Evolutionary conservation across 371 early-diverging fungal genomes (phyloP), one percentile per base, ranked within the genome.

Genomic region (Cokeromyces recurvatus): DNA sequence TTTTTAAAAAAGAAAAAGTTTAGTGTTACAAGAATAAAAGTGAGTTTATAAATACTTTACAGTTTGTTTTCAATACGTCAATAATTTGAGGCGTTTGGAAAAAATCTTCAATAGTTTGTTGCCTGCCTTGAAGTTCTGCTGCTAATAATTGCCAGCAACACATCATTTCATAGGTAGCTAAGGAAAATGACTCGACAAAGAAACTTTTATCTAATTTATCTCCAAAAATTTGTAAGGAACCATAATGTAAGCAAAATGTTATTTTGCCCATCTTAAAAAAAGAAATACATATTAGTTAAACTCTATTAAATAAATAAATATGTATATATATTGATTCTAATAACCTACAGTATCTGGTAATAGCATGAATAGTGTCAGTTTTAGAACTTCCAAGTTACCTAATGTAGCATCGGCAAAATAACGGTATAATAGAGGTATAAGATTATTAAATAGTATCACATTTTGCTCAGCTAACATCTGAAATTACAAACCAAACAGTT

Each of bases 391-490:
- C 9, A 40, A 35, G 14, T 66, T 57, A 9, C 64, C 69, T 14
- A 53, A 41, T 2, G 50, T 39, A 2, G 36, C 23, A 14, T 32
- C 17, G 8, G 73, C 56, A 32, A 60, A 24, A 19, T 57, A 49
- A 9, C 46, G 59, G 46, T 57, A 68, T n/a, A 68, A n/a, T 11
- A 61, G 35, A 12, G 60, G 57, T 27, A 62, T 38, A 21, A 66
- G 37, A 2, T 21, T 17, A 16, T 65, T 61, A 14, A 64, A 57
- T 2, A 53, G 36, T 6, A 43, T 12, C 4, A 63, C 34, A 21
- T 58, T 62, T 22, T 55, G 41, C 19, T 62, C 58, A 23, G 69
- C 62, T 25, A 72, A 49, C 23, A 62, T 47, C 71, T 71, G 43
- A 2, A 15, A 51, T 17, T 5, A 23, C n/a, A 24, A 24, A n/a